Evolutionary conservation across 1,284 basidiomycete genomes (phyloP).

Genomic region (Sutorius eximius): DNA sequence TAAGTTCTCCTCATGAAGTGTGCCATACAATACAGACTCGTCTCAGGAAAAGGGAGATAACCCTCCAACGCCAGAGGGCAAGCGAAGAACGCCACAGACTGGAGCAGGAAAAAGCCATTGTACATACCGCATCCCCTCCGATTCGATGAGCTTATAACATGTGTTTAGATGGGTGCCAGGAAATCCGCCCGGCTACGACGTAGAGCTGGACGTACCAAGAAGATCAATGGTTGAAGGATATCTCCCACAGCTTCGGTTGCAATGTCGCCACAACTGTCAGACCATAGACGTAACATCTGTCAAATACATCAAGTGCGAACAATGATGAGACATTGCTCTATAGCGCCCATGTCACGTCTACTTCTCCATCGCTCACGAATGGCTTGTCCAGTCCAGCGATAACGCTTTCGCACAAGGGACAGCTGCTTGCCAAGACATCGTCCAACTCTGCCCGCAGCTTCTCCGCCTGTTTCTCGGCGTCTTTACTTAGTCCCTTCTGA

Average conservation of each 20-base stretch:
- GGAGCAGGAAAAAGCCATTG: conserved; percentile 73
- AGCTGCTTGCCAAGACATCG: conserved; percentile 81
- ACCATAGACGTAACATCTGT: conserved; percentile 4
- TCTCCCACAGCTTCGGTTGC: neutral
- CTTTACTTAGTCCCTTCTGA: conserved; percentile 50
- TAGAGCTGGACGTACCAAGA: conserved; percentile 72
- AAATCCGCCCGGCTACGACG: conserved; percentile 71
- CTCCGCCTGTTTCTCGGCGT: conserved; percentile 62
- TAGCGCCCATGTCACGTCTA: conserved; percentile 79
- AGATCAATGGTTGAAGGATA: conserved; percentile 61
- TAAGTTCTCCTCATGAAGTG: conserved; percentile 28
- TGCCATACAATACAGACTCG: conserved; percentile 5
- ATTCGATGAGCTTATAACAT: conserved; percentile 7
- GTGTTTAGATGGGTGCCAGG: conserved; percentile 68
- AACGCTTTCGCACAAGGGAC: conserved; percentile 89
- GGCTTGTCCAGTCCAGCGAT: conserved; percentile 83
- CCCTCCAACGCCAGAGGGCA: conserved; percentile 64
- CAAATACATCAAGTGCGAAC: conserved; percentile 3
- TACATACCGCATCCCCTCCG: conserved; percentile 27
- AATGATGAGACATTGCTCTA: conserved; percentile 35
- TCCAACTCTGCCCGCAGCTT: conserved; percentile 81
- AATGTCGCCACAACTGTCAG: neutral
- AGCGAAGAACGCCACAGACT: conserved; percentile 68
- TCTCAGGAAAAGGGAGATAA: conserved; percentile 63
- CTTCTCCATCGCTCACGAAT: conserved; percentile 81